A percentile compares a stretch with the other conserved stretches of the same genome.
Evolutionary conservation across 306 rosid species (phyloP).

Genomic region (Sicyos edulis): DNA sequence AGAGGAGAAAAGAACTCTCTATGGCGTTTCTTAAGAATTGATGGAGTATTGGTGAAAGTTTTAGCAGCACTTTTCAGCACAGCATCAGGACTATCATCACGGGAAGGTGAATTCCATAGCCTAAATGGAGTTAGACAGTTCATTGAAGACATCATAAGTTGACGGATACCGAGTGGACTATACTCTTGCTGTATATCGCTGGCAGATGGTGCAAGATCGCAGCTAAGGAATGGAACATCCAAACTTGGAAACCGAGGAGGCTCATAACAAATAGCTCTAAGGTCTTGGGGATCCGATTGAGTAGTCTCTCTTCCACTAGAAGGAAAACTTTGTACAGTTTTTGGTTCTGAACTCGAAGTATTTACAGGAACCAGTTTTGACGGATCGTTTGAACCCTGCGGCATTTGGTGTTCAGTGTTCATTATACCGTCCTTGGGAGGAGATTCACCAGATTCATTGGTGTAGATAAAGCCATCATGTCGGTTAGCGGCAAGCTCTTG

Average conservation of each 20-base stretch:
- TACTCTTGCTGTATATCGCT: conserved; percentile 91
- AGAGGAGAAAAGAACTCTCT: conserved; percentile 80
- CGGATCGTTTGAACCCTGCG: conserved; percentile 39
- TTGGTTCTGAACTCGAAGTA: conserved; percentile 49
- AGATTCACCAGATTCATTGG: conserved; percentile 46
- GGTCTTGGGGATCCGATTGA: conserved; percentile 45
- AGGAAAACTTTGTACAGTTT: conserved; percentile 33
- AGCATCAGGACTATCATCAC: too few species aligned
- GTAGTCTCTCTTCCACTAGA: conserved; percentile 33
- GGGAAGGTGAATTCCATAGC: conserved; percentile 50
- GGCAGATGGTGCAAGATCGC: conserved; percentile 81
- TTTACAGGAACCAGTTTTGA: conserved; percentile 63
- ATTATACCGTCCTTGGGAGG: conserved; percentile 36
- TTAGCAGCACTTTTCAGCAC: too few species aligned
- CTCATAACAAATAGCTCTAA: conserved; percentile 72
- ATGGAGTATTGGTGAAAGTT: too few species aligned
- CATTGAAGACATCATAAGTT: conserved; percentile 82
- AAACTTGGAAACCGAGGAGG: conserved; percentile 94
- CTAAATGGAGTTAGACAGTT: conserved; percentile 84
- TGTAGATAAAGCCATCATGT: conserved; percentile 41
- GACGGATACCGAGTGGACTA: conserved; percentile 97
- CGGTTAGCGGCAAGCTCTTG: conserved; percentile 46
- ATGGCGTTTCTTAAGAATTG: conserved; percentile 44
- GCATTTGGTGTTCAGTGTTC: conserved; percentile 36
- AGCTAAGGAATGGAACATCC: conserved; percentile 90